phyloP scores from a whole-genome alignment of 805 yeast genomes.

The Candida endomychidarum region DNA sequence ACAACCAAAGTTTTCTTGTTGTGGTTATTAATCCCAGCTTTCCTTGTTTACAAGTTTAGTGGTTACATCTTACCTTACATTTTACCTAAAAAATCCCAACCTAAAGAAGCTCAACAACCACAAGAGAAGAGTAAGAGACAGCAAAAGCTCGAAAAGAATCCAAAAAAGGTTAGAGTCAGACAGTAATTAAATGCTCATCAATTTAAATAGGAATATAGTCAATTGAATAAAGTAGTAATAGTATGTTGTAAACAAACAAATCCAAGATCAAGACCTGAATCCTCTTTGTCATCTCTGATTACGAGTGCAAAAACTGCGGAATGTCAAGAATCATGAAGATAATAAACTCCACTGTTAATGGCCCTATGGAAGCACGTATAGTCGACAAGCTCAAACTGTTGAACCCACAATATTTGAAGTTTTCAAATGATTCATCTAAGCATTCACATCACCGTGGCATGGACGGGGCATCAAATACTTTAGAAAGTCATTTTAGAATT shows the following conservation, averaged over 20 bases:
- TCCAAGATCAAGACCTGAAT: too few species aligned
- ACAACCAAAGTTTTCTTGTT: constrained; percentile 61
- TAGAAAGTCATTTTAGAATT: constrained; percentile 82
- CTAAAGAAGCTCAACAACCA: constrained; percentile 7
- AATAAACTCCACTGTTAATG: constrained; percentile 17
- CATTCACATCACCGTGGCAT: constrained; percentile 87
- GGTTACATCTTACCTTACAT: constrained; percentile 28
- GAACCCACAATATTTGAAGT: constrained; percentile 47
- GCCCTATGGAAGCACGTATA: constrained; percentile 48
- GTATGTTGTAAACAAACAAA: too few species aligned
- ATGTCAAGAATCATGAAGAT: constrained; percentile 12
- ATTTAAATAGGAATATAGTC: too few species aligned
- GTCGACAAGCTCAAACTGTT: constrained; percentile 21
- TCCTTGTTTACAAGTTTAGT: constrained; percentile 47
- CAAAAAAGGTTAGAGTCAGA: constrained; percentile 10
- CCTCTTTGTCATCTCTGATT: too few species aligned
- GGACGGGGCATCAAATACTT: constrained; percentile 65
- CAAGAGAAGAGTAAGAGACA: constrained; percentile 18
- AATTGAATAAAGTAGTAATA: background rate
- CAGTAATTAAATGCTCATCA: too few species aligned
- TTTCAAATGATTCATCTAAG: constrained; percentile 80
- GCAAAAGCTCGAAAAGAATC: constrained; percentile 18
- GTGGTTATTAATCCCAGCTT: constrained; percentile 51
- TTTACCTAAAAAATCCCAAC: constrained; percentile 4
- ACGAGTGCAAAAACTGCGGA: constrained; percentile 4